phyloP scores from a whole-genome alignment of 225 moss, liverwort and hornwort genomes.

The Pseudoscleropodium purum region DNA sequence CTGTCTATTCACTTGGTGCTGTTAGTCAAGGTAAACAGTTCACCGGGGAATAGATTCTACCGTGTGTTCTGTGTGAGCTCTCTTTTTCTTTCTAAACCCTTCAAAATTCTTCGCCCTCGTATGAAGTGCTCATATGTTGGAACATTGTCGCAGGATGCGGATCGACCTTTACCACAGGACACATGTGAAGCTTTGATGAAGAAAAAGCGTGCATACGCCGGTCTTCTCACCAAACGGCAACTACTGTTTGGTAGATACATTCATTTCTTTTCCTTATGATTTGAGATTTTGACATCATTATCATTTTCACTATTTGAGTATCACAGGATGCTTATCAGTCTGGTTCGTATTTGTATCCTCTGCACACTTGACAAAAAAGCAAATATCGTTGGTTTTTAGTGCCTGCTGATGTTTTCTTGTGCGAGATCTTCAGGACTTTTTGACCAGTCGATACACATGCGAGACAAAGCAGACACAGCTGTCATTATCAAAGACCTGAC shows the following conservation, averaged over 20 bases:
- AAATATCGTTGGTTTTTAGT: not conserved
- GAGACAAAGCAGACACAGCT: constrained; percentile 67
- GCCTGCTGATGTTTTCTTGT: not conserved
- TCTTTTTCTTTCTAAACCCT: not conserved
- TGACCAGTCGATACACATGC: constrained; percentile 79
- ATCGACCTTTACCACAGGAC: constrained; percentile 57
- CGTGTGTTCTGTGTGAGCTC: not conserved
- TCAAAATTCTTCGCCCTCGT: not conserved
- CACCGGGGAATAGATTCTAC: not conserved
- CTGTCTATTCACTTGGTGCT: not conserved
- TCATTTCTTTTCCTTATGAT: not conserved
- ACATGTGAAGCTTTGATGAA: constrained; percentile 69
- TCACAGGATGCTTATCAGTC: not conserved
- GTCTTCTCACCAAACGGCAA: constrained; percentile 89
- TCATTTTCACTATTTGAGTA: not conserved
- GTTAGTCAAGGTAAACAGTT: not conserved
- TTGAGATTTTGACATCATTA: not conserved
- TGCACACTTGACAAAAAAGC: not conserved
- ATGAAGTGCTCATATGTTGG: not conserved
- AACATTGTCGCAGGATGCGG: constrained; percentile 42
- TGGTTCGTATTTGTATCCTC: not conserved
- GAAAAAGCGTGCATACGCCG: constrained; percentile 73
- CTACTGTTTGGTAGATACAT: constrained; percentile 59
- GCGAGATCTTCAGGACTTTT: constrained; percentile 57
- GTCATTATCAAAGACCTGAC: constrained; percentile 63